Percentiles rank a stretch among this genome's conserved stretches.
Evolutionary conservation across 106 monocot species (phyloP).

Genomic region (Dendrobium nobile): DNA sequence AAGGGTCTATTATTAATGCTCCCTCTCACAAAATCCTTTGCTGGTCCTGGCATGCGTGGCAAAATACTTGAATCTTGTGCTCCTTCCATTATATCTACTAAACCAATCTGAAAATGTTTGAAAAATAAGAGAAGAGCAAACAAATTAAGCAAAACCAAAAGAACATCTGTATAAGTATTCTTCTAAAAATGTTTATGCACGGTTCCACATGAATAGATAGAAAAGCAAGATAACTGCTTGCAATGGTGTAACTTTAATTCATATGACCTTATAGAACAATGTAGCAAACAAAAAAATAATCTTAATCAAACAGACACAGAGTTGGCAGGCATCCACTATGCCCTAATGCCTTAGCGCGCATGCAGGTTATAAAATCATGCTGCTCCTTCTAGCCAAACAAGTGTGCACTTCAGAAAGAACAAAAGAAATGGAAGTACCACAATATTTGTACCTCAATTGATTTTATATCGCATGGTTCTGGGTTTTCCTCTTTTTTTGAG

Average conservation of each 20-base stretch:
- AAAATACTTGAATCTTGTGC: conserved; percentile 47
- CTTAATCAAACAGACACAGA: not conserved
- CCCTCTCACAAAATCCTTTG: conserved; percentile 88
- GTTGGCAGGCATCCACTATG: not conserved
- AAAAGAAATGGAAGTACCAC: not conserved
- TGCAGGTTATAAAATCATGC: not conserved
- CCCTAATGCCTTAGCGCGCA: not conserved
- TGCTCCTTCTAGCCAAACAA: not conserved
- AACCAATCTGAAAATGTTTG: conserved; percentile 33
- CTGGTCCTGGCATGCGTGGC: conserved; percentile 58
- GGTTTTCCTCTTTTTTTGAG: conserved; percentile 4
- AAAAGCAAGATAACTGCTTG: not conserved
- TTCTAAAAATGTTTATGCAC: not conserved
- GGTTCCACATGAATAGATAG: not conserved
- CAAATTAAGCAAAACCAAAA: not conserved
- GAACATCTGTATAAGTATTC: not conserved
- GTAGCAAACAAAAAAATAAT: not conserved
- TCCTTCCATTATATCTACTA: conserved; percentile 53
- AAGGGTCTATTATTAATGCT: conserved; percentile 80
- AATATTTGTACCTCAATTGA: conserved; percentile 34
- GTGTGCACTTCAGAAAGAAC: not conserved
- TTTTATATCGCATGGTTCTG: conserved; percentile 34
- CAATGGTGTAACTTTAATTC: not conserved
- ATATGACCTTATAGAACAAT: not conserved
- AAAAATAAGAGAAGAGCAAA: not conserved